Conservation (phyloP, 768 basidiomycete genomes). For the Hemileccinum rubropunctum region DNA sequence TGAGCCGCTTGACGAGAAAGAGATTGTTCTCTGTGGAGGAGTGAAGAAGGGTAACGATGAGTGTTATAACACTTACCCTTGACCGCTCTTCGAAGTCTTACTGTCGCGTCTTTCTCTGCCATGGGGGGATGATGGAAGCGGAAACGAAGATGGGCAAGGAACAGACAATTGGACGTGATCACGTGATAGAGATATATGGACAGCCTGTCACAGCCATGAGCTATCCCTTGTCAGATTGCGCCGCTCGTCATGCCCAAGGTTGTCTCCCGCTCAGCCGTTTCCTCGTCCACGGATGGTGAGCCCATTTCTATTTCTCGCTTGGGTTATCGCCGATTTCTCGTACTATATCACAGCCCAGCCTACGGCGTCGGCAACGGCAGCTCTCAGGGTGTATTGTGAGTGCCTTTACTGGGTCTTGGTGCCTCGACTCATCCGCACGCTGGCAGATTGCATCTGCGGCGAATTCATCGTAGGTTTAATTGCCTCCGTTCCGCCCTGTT, state of each 20-base stretch:
- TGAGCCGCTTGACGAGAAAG: constrained; percentile 84
- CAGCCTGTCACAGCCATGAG: too few species aligned
- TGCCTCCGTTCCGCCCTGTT: background rate
- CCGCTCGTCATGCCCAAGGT: constrained; percentile 80
- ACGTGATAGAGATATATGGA: constrained; percentile 22
- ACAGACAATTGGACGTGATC: constrained; percentile 29
- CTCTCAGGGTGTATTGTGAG: constrained; percentile 81
- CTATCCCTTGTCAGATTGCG: background rate
- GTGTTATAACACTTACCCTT: constrained; percentile 48
- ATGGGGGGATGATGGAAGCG: constrained; percentile 39
- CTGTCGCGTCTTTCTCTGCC: constrained; percentile 81
- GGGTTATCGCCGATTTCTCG: background rate
- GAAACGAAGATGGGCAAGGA: constrained; percentile 21
- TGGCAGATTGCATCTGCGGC: constrained; percentile 79
- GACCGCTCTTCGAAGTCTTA: constrained; percentile 73
- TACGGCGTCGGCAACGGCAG: constrained; percentile 73
- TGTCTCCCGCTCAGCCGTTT: constrained; percentile 83
- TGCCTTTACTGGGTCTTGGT: constrained; percentile 12
- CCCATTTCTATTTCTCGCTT: background rate
- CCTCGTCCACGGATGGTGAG: constrained; percentile 83
- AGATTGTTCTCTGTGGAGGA: constrained; percentile 81
- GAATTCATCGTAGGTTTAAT: constrained; percentile 72
- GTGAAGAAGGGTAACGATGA: constrained; percentile 10
- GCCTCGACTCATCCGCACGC: constrained; percentile 10
- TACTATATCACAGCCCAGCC: constrained; percentile 54